Evolutionary conservation across 1,139 yeast genomes (phyloP).

Genomic region (Yamadazyma kanchanaburiensis): DNA sequence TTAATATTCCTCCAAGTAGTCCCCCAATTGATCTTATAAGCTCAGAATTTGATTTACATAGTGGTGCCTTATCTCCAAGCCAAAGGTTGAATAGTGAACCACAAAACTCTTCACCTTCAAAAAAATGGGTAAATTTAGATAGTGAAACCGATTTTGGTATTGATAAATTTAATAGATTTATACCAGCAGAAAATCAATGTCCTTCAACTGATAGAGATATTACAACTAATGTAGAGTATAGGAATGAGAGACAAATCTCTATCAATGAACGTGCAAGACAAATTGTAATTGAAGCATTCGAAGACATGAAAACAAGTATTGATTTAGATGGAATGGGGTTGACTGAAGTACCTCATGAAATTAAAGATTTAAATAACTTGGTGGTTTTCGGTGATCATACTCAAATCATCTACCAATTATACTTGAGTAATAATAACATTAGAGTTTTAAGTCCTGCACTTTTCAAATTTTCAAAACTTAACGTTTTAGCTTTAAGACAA

Average conservation of each 20-base stretch:
- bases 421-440: conserved; percentile 35
- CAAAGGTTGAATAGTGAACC: conserved; percentile 8
- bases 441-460: conserved; percentile 32
- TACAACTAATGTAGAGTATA: conserved; percentile 10
- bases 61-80: conserved; percentile 14
- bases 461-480: conserved; percentile 39
- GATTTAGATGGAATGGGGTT: conserved; percentile 36
- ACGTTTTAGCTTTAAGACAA: conserved; percentile 40
- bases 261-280: conserved; percentile 26
- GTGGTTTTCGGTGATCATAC: conserved; percentile 33
- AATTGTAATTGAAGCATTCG: conserved; percentile 37
- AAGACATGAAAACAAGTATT: conserved; percentile 32
- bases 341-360: conserved; percentile 40
- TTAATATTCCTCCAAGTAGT: conserved; percentile 12
- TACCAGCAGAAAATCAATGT: conserved; percentile 22
- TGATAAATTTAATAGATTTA: conserved; percentile 42
- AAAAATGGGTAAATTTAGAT: conserved; percentile 17
- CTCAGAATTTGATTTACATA: conserved; percentile 14
- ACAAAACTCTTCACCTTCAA: conserved; percentile 8
- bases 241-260: conserved; percentile 8
- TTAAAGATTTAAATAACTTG: conserved; percentile 41
- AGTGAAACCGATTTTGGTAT: conserved; percentile 49
- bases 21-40: conserved; percentile 13
- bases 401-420: conserved; percentile 32
- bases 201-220: conserved; percentile 30